phyloP scores from a whole-genome alignment of 805 yeast species.

The Pichia paraexigua region DNA sequence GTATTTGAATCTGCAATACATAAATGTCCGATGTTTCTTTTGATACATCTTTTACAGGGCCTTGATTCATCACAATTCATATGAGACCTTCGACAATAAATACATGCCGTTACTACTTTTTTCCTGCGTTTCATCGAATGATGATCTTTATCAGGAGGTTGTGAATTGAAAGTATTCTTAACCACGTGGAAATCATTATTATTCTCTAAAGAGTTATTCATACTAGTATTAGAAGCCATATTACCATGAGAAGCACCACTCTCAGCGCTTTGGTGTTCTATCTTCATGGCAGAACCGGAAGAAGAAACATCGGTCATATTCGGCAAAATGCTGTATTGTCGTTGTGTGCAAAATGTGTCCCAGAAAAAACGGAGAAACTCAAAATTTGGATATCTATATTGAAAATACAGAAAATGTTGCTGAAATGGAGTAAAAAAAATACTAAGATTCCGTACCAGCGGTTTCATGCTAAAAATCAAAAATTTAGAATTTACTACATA shows the following conservation, averaged over 20 bases:
- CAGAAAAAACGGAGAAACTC: no score
- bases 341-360: background rate
- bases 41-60: conserved; percentile 76
- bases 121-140: conserved; percentile 26
- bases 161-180: background rate
- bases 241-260: background rate
- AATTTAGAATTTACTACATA: no score
- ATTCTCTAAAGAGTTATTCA: background rate
- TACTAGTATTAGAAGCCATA: background rate
- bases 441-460: no score
- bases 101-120: conserved; percentile 67
- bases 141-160: background rate
- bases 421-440: no score
- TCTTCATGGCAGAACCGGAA: background rate
- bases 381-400: no score
- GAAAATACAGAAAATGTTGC: no score
- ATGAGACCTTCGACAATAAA: conserved; percentile 87
- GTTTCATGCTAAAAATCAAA: no score
- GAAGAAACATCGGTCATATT: background rate
- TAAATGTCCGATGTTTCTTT: conserved; percentile 79
- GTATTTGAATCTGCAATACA: conserved; percentile 33
- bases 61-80: conserved; percentile 82
- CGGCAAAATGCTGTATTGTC: background rate
- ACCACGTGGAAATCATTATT: background rate
- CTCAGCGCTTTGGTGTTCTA: background rate